Percentiles rank a stretch among this genome's conserved stretches.
Conservation (phyloP, 1,284 basidiomycete genomes). For the Rhodotorula sp. region DNA sequence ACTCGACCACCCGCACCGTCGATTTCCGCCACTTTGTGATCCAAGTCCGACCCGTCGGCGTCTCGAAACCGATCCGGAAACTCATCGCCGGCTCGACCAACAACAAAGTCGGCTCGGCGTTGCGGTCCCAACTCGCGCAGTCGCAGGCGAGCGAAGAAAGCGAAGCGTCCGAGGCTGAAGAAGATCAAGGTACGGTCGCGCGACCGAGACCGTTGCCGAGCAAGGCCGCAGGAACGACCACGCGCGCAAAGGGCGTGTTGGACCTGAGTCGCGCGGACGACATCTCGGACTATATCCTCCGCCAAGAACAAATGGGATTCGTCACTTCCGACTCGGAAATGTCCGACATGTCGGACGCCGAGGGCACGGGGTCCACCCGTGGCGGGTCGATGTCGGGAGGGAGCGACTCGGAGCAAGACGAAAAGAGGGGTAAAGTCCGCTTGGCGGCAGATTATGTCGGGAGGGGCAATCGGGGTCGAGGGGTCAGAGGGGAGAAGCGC, state of each 20-base stretch:
- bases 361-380: background rate
- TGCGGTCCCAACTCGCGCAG: background rate
- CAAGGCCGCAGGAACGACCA: conserved; percentile 1
- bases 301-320: conserved; percentile 49
- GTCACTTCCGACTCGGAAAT: conserved; percentile 68
- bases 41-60: conserved; percentile 89
- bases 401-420: conserved; percentile 58
- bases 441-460: conserved; percentile 92
- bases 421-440: conserved; percentile 60
- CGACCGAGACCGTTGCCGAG: conserved; percentile 23
- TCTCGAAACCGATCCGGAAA: conserved; percentile 86
- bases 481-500: conserved; percentile 71
- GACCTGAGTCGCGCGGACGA: conserved; percentile 87
- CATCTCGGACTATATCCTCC: conserved; percentile 89
- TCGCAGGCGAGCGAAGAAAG: conserved; percentile 5
- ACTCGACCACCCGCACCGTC: conserved; percentile 77
- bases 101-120: conserved; percentile 23
- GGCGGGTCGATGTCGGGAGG: conserved; percentile 50
- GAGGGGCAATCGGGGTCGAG: conserved; percentile 68
- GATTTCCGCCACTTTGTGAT: conserved; percentile 95
- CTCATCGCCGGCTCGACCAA: conserved; percentile 69
- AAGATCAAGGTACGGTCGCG: conserved; percentile 45
- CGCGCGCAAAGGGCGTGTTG: conserved; percentile 55
- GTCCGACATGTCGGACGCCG: conserved; percentile 31
- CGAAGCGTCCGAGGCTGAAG: conserved; percentile 40